Conservation (phyloP, 352 stramenopile genomes). For the Pythium guiyangense region DNA sequence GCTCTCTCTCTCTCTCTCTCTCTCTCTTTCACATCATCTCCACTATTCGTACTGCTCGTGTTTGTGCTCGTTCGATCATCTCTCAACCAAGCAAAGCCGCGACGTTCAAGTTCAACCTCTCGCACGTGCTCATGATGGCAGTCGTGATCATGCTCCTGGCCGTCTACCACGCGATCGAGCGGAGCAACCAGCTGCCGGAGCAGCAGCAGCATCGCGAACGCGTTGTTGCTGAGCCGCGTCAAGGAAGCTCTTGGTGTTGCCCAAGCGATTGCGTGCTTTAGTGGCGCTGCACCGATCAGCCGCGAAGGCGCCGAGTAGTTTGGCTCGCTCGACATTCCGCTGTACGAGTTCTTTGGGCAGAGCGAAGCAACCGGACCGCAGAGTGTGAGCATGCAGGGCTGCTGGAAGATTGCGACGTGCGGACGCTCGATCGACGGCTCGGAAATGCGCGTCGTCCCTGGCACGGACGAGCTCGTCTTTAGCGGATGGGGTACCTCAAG, state of each 20-base stretch:
- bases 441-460: constrained; percentile 47
- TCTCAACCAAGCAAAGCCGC: constrained; percentile 66
- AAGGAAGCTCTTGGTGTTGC: constrained; percentile 90
- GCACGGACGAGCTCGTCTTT: constrained; percentile 73
- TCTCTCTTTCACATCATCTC: no score
- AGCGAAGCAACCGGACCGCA: constrained; percentile 88
- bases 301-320: constrained; percentile 95
- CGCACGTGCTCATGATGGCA: constrained; percentile 78
- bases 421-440: constrained; percentile 74
- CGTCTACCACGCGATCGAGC: constrained; percentile 71
- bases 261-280: constrained; percentile 72
- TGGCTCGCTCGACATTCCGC: constrained; percentile 90
- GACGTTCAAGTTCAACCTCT: constrained; percentile 76
- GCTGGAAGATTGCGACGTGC: constrained; percentile 89
- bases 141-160: constrained; percentile 73
- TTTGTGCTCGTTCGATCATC: no score
- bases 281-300: constrained; percentile 89
- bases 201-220: constrained; percentile 72
- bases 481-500: constrained; percentile 87
- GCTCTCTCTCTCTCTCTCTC: not conserved
- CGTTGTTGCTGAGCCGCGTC: constrained; percentile 82
- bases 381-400: constrained; percentile 64
- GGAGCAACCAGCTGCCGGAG: constrained; percentile 67
- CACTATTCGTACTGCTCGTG: no score
- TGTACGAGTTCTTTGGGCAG: constrained; percentile 94